Percentiles rank a stretch among this genome's conserved stretches.
These are phyloP conservation scores for Malus hybrid DNA, from an alignment of 331 rosid species.

Conservation along the genomic window DNA sequence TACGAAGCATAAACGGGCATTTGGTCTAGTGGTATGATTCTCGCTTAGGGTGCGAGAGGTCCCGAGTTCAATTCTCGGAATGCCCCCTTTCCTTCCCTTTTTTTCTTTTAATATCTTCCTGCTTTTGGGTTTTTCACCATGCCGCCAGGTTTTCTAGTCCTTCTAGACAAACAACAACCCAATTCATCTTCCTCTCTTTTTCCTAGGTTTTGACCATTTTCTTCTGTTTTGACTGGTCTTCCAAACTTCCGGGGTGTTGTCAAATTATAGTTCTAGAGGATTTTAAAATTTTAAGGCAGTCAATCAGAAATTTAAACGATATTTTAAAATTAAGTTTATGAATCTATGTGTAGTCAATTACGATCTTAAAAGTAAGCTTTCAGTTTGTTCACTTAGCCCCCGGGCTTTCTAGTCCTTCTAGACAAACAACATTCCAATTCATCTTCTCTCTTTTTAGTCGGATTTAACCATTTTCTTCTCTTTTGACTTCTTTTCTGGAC, in stretches of 20 bases:
- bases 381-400: neutral
- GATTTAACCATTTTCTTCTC: neutral
- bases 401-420: neutral
- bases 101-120: neutral
- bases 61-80: slow-evolving; percentile 43
- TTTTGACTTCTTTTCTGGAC: neutral
- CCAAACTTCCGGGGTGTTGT: no score
- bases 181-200: neutral
- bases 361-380: no score
- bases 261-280: neutral
- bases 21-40: slow-evolving; percentile 86
- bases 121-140: neutral
- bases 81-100: slow-evolving; percentile 8
- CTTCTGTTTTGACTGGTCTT: neutral
- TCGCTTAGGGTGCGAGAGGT: slow-evolving; percentile 89
- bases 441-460: neutral
- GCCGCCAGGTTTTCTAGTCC: neutral
- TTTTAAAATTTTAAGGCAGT: no score
- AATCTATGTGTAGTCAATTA: no score
- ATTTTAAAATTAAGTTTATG: no score
- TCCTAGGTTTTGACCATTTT: neutral
- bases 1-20: slow-evolving; percentile 7
- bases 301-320: no score
- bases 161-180: neutral
- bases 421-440: neutral